These are phyloP conservation scores for Acorus gramineus DNA, from an alignment of 106 monocot species.

Conservation along the genomic window DNA sequence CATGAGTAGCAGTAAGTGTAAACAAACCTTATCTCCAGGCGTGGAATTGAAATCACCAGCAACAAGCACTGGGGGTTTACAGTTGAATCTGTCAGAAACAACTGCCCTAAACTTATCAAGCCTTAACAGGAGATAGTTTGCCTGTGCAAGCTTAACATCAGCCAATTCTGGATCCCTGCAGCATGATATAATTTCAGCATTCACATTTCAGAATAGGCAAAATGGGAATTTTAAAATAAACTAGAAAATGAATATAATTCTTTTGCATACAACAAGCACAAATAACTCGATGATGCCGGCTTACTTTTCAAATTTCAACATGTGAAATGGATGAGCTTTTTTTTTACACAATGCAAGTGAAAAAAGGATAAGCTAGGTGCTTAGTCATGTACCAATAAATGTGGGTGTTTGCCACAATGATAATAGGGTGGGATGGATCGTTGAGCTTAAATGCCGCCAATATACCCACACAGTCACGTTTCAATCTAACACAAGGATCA, in stretches of 20 bases:
- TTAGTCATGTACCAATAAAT: conserved; percentile 61
- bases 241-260: neutral
- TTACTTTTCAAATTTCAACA: too few relatives aligned
- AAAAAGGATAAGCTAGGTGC: neutral
- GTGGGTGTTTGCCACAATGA: conserved; percentile 85
- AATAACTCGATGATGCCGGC: too few relatives aligned
- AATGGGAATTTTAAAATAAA: neutral
- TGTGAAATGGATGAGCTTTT: too few relatives aligned
- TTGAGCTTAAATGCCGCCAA: conserved; percentile 74
- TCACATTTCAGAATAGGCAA: neutral
- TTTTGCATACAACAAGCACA: too few relatives aligned
- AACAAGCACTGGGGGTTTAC: conserved; percentile 53
- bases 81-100: conserved; percentile 38
- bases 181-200: neutral
- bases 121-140: conserved; percentile 56
- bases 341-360: neutral
- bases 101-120: conserved; percentile 41
- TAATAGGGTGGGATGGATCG: conserved; percentile 38
- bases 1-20: neutral
- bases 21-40: conserved; percentile 75
- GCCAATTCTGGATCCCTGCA: conserved; percentile 78
- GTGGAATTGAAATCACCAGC: conserved; percentile 93
- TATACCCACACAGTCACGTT: conserved; percentile 88
- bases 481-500: conserved; percentile 68
- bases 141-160: conserved; percentile 92